Evolutionary conservation across 768 basidiomycete genomes (phyloP).

Genomic region (Artomyces pyxidatus): DNA sequence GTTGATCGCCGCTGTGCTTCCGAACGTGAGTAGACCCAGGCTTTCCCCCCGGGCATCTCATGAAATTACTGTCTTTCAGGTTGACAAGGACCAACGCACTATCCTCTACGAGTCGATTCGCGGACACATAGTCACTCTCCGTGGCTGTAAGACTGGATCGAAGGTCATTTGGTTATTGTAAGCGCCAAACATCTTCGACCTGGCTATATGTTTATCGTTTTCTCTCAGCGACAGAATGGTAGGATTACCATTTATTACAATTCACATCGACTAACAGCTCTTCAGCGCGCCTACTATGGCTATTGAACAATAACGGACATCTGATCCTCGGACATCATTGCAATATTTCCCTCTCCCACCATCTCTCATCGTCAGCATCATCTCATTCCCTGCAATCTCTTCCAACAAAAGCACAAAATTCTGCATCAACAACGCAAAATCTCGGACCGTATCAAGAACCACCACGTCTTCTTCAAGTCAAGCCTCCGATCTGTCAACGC

Average conservation of each 20-base stretch:
- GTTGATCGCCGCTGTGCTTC: constrained; percentile 74
- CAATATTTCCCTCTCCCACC: constrained; percentile 10
- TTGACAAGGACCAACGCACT: constrained; percentile 80
- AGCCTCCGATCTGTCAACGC: constrained; percentile 7
- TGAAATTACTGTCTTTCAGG: constrained; percentile 42
- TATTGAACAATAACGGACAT: constrained; percentile 10
- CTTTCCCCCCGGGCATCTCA: background rate
- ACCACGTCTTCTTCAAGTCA: constrained; percentile 7
- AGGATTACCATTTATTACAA: background rate
- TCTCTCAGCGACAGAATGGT: constrained; percentile 49
- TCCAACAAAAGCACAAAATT: constrained; percentile 1
- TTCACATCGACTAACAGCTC: constrained; percentile 14
- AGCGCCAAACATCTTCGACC: constrained; percentile 13
- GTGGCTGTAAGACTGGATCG: constrained; percentile 86
- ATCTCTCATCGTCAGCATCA: constrained; percentile 6
- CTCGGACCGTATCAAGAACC: constrained; percentile 12
- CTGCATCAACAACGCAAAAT: constrained; percentile 5
- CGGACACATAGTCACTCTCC: constrained; percentile 82
- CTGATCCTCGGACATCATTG: constrained; percentile 10
- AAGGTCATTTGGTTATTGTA: constrained; percentile 89
- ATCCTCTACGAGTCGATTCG: constrained; percentile 79
- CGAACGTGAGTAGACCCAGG: constrained; percentile 42
- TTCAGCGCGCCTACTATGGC: constrained; percentile 57
- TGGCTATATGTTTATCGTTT: too few relatives aligned
- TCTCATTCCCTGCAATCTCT: constrained; percentile 13